Evolutionary conservation across 2,329 filamentous ascomycete species (phyloP).

Genomic region (Penicillium griseofulvum): DNA sequence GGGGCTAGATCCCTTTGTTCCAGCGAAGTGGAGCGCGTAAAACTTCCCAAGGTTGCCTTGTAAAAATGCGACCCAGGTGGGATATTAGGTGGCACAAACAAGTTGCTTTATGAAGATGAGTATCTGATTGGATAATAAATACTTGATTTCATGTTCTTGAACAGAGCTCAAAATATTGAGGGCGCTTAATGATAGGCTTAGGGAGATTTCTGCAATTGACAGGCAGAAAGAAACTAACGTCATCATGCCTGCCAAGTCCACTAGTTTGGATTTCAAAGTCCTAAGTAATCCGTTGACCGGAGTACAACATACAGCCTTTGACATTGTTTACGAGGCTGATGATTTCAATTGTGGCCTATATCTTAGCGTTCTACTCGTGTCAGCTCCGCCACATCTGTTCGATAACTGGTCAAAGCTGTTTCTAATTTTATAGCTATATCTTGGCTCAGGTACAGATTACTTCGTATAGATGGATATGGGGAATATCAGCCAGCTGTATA

Average conservation of each 20-base stretch:
- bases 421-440: not conserved
- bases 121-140: not conserved
- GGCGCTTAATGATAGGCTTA: not conserved
- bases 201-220: not conserved
- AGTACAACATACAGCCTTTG: too few relatives aligned
- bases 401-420: not conserved
- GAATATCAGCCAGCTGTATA: too few relatives aligned
- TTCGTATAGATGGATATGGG: not conserved
- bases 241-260: not conserved
- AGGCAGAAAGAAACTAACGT: not conserved
- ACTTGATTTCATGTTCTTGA: not conserved
- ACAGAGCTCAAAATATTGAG: not conserved
- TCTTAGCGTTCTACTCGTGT: not conserved
- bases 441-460: not conserved
- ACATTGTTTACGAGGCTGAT: not conserved
- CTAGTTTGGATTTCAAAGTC: not conserved
- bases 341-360: not conserved
- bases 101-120: not conserved
- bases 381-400: not conserved
- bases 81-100: not conserved
- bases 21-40: not conserved
- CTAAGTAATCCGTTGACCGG: too few relatives aligned
- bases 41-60: not conserved
- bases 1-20: not conserved
- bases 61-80: not conserved